These are phyloP conservation scores for Smittium mucronatum DNA, from an alignment of 371 early-diverging fungal species.

Conservation along the genomic window DNA sequence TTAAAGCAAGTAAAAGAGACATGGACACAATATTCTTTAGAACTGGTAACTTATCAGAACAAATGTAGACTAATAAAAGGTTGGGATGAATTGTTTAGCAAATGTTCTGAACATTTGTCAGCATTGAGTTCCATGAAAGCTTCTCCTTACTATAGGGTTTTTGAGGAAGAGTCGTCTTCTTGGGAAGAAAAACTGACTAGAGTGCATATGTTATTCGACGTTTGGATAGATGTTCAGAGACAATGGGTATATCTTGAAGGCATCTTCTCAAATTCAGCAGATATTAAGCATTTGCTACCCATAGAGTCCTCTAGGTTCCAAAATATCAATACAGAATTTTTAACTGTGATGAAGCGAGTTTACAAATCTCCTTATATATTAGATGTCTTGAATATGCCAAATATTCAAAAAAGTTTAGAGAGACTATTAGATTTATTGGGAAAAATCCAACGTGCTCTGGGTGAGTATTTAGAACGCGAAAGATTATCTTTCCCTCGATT, in stretches of 20 bases:
- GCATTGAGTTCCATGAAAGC: constrained; percentile 92
- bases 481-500: constrained; percentile 95
- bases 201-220: constrained; percentile 89
- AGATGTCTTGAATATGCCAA: constrained; percentile 83
- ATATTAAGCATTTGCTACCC: constrained; percentile 92
- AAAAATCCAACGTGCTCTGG: constrained; percentile 95
- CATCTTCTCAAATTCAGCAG: constrained; percentile 88
- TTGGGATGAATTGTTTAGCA: constrained; percentile 95
- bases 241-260: constrained; percentile 99
- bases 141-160: constrained; percentile 93
- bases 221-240: constrained; percentile 98
- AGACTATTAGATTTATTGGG: constrained; percentile 80
- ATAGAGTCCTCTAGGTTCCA: constrained; percentile 88
- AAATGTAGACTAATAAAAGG: constrained; percentile 89
- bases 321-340: constrained; percentile 92
- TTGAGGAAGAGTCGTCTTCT: constrained; percentile 87
- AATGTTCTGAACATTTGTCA: constrained; percentile 88
- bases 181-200: constrained; percentile 96
- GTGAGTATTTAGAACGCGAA: constrained; percentile 95
- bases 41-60: constrained; percentile 93
- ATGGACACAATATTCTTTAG: constrained; percentile 83
- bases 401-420: constrained; percentile 90
- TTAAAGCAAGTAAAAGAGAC: constrained; percentile 83
- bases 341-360: constrained; percentile 94
- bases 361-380: constrained; percentile 92